Evolutionary conservation across 805 yeast genomes (phyloP).

Genomic region (Yueomyces sp.): DNA sequence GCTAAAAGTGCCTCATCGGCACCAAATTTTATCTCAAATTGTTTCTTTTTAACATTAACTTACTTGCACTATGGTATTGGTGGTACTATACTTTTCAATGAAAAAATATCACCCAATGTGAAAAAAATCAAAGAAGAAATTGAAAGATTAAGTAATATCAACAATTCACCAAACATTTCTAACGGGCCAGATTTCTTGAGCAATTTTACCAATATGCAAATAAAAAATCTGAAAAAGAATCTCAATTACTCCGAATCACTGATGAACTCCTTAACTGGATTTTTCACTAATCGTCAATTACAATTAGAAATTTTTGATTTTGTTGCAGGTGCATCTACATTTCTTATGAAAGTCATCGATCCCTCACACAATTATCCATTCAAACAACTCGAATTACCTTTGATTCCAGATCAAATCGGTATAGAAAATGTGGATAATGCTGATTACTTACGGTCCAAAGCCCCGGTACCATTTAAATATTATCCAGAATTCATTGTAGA

Average conservation of each 20-base stretch:
- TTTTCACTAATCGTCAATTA: constrained; percentile 41
- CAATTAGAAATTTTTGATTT: constrained; percentile 66
- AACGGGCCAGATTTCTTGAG: constrained; percentile 8
- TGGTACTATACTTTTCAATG: constrained; percentile 50
- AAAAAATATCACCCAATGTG: constrained; percentile 39
- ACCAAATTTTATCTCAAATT: constrained; percentile 78
- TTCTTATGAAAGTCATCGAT: constrained; percentile 58
- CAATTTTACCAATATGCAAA: constrained; percentile 27
- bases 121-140: constrained; percentile 31
- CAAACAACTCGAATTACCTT: constrained; percentile 36
- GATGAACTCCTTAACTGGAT: constrained; percentile 47
- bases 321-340: constrained; percentile 60
- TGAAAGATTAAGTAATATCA: constrained; percentile 20
- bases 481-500: constrained; percentile 81
- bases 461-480: constrained; percentile 68
- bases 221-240: constrained; percentile 37
- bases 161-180: constrained; percentile 8
- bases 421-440: constrained; percentile 62
- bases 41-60: constrained; percentile 68
- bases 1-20: constrained; percentile 20
- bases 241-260: constrained; percentile 28
- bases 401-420: constrained; percentile 44
- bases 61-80: constrained; percentile 84
- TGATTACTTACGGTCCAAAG: constrained; percentile 49
- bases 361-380: constrained; percentile 55